Conservation (phyloP, 768 basidiomycete species). For the Calvatia gigantea region DNA sequence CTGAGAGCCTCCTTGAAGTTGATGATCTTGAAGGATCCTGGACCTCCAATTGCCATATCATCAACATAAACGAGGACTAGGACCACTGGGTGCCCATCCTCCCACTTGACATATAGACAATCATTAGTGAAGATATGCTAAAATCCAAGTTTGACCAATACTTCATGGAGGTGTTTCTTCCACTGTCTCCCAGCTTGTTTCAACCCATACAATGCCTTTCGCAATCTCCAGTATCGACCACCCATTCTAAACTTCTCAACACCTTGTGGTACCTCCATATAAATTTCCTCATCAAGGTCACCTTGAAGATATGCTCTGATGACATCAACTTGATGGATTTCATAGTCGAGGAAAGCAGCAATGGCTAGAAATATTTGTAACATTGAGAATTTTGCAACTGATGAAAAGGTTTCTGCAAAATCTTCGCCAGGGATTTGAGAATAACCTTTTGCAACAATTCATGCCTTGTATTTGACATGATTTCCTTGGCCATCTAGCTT, state of each 20-base stretch:
- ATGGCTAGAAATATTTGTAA: constrained; percentile 18
- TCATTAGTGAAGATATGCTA: constrained; percentile 9
- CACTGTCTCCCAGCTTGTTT: constrained; percentile 32
- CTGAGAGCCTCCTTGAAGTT: constrained; percentile 20
- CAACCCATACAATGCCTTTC: constrained; percentile 30
- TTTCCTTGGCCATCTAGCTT: constrained; percentile 20
- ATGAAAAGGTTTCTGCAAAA: constrained; percentile 29
- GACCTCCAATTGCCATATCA: constrained; percentile 14
- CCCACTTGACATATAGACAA: neutral
- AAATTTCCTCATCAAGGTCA: constrained; percentile 23
- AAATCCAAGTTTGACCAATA: constrained; percentile 11
- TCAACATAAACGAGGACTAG: constrained; percentile 16
- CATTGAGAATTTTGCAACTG: constrained; percentile 19
- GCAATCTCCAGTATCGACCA: constrained; percentile 14
- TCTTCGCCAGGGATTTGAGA: constrained; percentile 29
- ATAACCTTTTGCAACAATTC: constrained; percentile 24
- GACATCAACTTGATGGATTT: constrained; percentile 18
- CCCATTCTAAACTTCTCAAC: constrained; percentile 16
- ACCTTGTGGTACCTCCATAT: constrained; percentile 15
- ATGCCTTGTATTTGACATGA: constrained; percentile 19
- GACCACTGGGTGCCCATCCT: neutral
- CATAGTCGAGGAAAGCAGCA: constrained; percentile 9
- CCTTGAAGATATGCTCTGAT: constrained; percentile 23
- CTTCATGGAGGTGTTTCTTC: constrained; percentile 14
- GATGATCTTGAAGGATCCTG: constrained; percentile 10